Evolutionary conservation across 345 rosid species (phyloP).

Genomic region (Eucalyptus regnans): DNA sequence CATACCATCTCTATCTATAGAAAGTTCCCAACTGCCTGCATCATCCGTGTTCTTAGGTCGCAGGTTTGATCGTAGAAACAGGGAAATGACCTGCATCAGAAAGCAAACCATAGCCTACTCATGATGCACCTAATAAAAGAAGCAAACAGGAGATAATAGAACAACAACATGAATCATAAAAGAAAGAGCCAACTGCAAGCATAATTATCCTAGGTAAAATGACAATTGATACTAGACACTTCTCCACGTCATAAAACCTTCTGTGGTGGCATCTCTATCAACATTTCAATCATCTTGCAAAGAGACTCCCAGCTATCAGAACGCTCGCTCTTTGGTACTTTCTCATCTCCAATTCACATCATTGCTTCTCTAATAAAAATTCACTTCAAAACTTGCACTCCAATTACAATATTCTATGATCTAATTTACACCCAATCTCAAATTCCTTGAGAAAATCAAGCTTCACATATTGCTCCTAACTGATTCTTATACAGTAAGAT

Average conservation of each 20-base stretch:
- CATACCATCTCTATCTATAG: conserved; percentile 25
- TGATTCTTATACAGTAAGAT: not conserved
- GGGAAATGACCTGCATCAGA: conserved; percentile 69
- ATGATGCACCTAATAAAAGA: not conserved
- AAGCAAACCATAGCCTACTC: not conserved
- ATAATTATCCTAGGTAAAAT: not conserved
- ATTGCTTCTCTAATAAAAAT: not conserved
- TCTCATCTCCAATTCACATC: not conserved
- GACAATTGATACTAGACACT: not conserved
- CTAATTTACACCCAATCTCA: not conserved
- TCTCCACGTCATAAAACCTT: not conserved
- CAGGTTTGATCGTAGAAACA: conserved; percentile 66
- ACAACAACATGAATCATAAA: not conserved
- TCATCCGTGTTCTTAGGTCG: conserved; percentile 14
- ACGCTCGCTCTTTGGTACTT: not conserved
- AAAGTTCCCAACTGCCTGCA: not conserved
- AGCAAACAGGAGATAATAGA: not conserved
- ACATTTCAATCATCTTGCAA: not conserved
- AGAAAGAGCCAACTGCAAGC: not conserved
- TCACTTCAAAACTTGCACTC: not conserved
- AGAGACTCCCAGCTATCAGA: not conserved
- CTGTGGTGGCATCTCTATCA: not conserved
- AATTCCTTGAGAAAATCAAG: not conserved
- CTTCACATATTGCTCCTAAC: not conserved
- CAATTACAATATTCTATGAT: not conserved